Base-by-base conservation (phyloP, 139 green algal genomes). In the Zygnema circumcarinatum region DNA sequence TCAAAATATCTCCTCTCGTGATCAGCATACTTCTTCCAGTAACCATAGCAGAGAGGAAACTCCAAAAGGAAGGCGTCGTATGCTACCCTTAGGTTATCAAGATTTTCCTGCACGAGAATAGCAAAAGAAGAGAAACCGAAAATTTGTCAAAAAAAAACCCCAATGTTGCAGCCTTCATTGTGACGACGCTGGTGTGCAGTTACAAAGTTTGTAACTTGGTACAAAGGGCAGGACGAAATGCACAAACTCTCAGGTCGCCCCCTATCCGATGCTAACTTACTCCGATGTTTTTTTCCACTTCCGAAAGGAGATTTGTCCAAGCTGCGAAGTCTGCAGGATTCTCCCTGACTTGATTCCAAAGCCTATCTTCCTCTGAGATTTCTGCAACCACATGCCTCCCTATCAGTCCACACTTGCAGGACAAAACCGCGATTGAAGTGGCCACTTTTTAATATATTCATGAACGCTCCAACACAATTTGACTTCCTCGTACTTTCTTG, bases 1-100 rank as follows among this genome's bases (percentile, higher is more conserved):
- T 62, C 47, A 16, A 25, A 62, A 16, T 62, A 62, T 62, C 67
- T 62, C 82, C 38, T 31, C 72, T 92, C 89, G 11, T 85, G 56
- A 39, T 97, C 95, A 1, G 95, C 95, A 87, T 96, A 97, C 75
- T 96, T 96, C 81, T 96, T 96, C 95, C 95, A 98, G 89, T 98
- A 98, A 20, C 94, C 95, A 81, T 95, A 98, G 89, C 95, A 98
- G 0, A 98, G 92, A 0, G 95, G 95, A 53, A 93, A 97, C 38
- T 94, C 91, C 3, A 62, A 88, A 16, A 98, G 83, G 75, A 98
- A 97, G 2, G 72, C 74, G 53, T 98, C 94, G 76, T 94, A 98
- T 20, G 81, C 81, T 31, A n/a, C 25, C 36, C 86, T 74, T 1
- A 96, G 73, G 36, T 90, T 89, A 11, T 94, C 89, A 0, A 96